Evolutionary conservation across 768 basidiomycete species (phyloP), one percentile per base, ranked within the genome.

Genomic region (Lentinula sp.): DNA sequence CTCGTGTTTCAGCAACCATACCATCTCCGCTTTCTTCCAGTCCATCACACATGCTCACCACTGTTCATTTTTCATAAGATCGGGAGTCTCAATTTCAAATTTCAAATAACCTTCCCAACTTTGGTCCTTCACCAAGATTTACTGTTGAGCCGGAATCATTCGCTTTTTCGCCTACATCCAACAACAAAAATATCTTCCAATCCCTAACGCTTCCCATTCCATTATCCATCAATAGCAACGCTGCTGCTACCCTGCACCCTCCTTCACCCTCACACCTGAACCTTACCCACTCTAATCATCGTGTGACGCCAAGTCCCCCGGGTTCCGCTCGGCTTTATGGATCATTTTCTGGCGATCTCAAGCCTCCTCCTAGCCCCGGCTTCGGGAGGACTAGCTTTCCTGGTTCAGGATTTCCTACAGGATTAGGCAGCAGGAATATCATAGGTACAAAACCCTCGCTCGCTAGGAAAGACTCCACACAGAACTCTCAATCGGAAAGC

Each of bases 201-300:
- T 56, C 55, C 0, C 55, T 56, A 5, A 41, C 39, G 1, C 55
- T 56, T 28, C 41, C 55, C n/a, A 13, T 43, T 10, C 41, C 55
- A 32, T 23, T 41, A 53, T 53, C 50, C 6, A n/a, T 52, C 16
- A 35, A 35, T 53, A 33, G 52, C 13, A 48, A n/a, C 6, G 3
- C 28, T 35, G 32, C 13, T 16, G 18, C 41, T 23, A 9, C 36
- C 18, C 32, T 60, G 1, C 59, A 63, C 42, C 75, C 79, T 9
- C 67, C 73, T 46, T 85, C 86, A 1, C 87, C 86, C 4, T 82
- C 84, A 1, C 83, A 85, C 69, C 79, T 89, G 12, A 84, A 76
- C 45, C 81, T 88, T 32, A 70, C 79, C 50, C 77, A 84, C 69
- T 87, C 85, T 3, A 85, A 81, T 60, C 81, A 84, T 56, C 55